Evolutionary conservation across 345 rosid genomes (phyloP).

Genomic region (Pistacia integerrima): DNA sequence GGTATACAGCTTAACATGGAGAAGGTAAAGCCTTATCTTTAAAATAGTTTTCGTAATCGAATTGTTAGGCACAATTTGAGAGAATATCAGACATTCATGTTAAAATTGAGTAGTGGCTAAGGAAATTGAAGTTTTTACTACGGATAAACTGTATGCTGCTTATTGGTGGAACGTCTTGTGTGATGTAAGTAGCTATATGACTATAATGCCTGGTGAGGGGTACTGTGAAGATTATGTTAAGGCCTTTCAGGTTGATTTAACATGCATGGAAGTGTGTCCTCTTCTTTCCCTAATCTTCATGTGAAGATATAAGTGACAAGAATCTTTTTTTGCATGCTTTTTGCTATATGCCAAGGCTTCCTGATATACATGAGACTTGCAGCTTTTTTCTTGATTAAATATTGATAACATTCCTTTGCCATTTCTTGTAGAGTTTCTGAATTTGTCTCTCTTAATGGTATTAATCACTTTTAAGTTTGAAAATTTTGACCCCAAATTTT

Average conservation of each 20-base stretch:
- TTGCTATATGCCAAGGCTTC: neutral
- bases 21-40: neutral
- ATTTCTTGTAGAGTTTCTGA: neutral
- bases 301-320: too few relatives aligned
- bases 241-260: too few relatives aligned
- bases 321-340: neutral
- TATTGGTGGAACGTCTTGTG: too few relatives aligned
- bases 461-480: neutral
- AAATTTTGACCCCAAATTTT: neutral
- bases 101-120: neutral
- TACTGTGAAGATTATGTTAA: neutral
- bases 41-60: neutral
- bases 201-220: neutral
- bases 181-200: neutral
- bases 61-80: neutral
- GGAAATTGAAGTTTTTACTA: too few relatives aligned
- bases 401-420: neutral
- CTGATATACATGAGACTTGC: neutral
- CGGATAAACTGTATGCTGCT: too few relatives aligned
- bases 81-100: neutral
- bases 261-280: neutral
- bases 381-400: neutral
- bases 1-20: neutral
- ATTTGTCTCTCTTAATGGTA: neutral
- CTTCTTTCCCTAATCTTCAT: neutral